These are phyloP conservation scores for Pythium volutum DNA, from an alignment of 352 stramenopile species.

Conservation along the genomic window DNA sequence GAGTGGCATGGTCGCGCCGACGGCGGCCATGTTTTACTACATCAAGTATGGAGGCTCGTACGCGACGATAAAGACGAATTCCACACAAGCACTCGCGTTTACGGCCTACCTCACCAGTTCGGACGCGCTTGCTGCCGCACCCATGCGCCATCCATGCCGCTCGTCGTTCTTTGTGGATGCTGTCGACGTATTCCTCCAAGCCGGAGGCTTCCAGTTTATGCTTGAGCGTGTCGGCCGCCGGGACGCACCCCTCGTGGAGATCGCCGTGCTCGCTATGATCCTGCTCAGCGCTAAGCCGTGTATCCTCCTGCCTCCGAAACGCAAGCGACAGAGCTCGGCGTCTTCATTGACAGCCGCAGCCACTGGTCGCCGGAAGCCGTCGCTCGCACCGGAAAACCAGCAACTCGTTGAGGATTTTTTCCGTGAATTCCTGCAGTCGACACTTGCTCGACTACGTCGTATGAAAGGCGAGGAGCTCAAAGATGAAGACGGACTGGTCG, in stretches of 20 bases:
- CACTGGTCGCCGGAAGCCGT: slow-evolving; percentile 33
- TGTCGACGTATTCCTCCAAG: slow-evolving; percentile 84
- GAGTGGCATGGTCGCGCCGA: slow-evolving; percentile 48
- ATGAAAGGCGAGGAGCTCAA: slow-evolving; percentile 76
- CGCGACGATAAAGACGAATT: slow-evolving; percentile 40
- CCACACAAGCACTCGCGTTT: slow-evolving; percentile 70
- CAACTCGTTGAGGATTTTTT: slow-evolving; percentile 75
- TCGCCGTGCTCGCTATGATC: slow-evolving; percentile 67
- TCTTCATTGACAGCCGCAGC: slow-evolving; percentile 12
- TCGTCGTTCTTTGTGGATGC: slow-evolving; percentile 84
- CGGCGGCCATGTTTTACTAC: slow-evolving; percentile 82
- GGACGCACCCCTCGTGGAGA: slow-evolving; percentile 50
- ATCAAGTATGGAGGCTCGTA: slow-evolving; percentile 74
- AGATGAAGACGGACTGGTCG: slow-evolving; percentile 75
- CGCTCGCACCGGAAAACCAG: slow-evolving; percentile 26
- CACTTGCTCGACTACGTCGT: slow-evolving; percentile 58
- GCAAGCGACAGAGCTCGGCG: slow-evolving; percentile 22
- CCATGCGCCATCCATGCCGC: slow-evolving; percentile 63
- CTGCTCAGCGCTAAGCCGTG: slow-evolving; percentile 76
- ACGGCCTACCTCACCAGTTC: slow-evolving; percentile 68
- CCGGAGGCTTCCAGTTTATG: slow-evolving; percentile 70
- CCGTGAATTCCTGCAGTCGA: slow-evolving; percentile 68
- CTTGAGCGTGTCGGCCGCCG: slow-evolving; percentile 48
- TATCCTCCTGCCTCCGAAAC: slow-evolving; percentile 42
- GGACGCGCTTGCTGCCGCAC: slow-evolving; percentile 50